Evolutionary conservation across 2,329 filamentous ascomycete genomes (phyloP).

Genomic region (Colletotrichum truncatum): DNA sequence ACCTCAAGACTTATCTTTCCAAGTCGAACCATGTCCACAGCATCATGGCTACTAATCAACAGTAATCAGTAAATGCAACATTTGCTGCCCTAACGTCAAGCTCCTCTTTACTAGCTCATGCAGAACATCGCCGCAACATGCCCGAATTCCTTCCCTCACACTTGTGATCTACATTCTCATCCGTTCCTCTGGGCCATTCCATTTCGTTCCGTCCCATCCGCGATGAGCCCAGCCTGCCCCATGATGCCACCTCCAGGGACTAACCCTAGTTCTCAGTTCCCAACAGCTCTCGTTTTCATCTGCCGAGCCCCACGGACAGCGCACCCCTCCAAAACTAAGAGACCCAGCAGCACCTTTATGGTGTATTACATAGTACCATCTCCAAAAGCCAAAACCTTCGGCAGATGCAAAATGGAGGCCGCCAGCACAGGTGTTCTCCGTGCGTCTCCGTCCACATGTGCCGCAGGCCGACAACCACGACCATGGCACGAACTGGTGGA

Average conservation of each 20-base stretch:
- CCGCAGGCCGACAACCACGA: not conserved
- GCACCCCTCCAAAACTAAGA: conserved; percentile 7
- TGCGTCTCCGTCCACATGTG: conserved; percentile 10
- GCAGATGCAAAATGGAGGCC: conserved; percentile 19
- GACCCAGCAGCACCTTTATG: not conserved
- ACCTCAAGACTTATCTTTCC: too few species aligned
- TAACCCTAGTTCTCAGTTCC: not conserved
- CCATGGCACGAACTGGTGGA: conserved; percentile 22
- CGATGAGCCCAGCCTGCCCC: not conserved
- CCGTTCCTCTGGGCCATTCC: not conserved
- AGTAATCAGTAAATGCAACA: too few species aligned
- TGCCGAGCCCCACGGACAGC: conserved; percentile 17
- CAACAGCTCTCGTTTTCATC: conserved; percentile 6
- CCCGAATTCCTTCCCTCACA: not conserved
- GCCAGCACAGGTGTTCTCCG: not conserved
- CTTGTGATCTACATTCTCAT: not conserved
- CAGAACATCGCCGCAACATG: not conserved
- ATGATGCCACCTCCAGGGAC: conserved; percentile 9
- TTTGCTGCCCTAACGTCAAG: not conserved
- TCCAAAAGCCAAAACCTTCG: conserved; percentile 18
- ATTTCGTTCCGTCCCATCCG: not conserved
- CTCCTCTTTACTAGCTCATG: not conserved
- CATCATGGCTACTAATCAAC: too few species aligned
- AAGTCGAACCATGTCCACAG: too few species aligned
- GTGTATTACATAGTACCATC: conserved; percentile 15